Evolutionary conservation across 2,329 filamentous ascomycete genomes (phyloP), one percentile per base, ranked within the genome.

Genomic region (Penicillium paneum): DNA sequence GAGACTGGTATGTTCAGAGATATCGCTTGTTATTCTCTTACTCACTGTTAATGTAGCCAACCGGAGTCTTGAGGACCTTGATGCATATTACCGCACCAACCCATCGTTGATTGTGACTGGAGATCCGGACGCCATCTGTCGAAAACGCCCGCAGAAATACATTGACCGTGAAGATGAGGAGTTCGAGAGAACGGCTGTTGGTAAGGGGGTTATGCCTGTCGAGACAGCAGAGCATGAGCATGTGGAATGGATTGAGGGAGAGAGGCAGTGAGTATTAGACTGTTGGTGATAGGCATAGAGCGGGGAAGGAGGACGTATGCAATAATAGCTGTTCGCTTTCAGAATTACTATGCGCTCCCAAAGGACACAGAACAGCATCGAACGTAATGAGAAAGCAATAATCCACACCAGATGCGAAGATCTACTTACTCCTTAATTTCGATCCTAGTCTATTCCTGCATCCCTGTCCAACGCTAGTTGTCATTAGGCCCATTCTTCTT

Each of bases 111-210:
- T 82, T 7, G 74, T 82, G 15, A 74, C 76, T 63, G 67, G 65
- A 8, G 77, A 82, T 53, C 76, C 77, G 55, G 70, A 80, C 11
- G 79, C 78, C 0, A 75, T 76, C 6, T 69, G 67, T 5, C 64
- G 72, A 10, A 76, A 76, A 56, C 69, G 79, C 36, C 80, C 79
- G 0, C 55, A 64, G 21, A 74, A 76, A 57, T 81, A 76, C 47
- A 73, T 78, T n/a, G 74, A 80, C 53, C 72, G 71, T 10, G 77
- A 81, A 60, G 67, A 76, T 52, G 64, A 65, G 12, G 61, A 64
- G 35, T 49, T 70, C 5, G 28, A 52, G 29, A 55, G 42, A 38
- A 52, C 8, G n/a, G 32, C 53, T 32, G 45, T 40, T 8, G 12
- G 21, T 10, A 54, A 40, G 46, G 40, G 15, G 24, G 10, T 21